Evolutionary conservation across 2,329 filamentous ascomycete species (phyloP).

Genomic region (Ophiostoma angusticollis): DNA sequence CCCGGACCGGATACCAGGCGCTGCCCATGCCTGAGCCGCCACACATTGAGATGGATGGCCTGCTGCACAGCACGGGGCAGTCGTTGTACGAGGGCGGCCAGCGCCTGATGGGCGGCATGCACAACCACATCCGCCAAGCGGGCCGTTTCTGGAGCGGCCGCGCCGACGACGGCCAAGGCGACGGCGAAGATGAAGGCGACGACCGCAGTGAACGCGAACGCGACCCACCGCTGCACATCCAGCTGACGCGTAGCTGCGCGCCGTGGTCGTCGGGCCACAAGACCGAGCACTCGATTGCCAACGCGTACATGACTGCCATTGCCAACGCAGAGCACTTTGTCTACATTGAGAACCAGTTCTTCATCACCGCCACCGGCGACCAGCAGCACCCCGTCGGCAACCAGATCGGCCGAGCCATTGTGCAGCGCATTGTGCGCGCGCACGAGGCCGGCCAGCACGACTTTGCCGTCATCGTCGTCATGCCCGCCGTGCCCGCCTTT

Average conservation of each 20-base stretch:
- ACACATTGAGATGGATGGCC: constrained; percentile 11
- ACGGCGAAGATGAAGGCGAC: constrained; percentile 15
- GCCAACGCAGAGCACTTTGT: constrained; percentile 56
- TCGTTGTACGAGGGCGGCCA: constrained; percentile 17
- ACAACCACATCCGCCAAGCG: constrained; percentile 26
- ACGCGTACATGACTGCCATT: constrained; percentile 68
- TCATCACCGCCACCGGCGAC: constrained; percentile 67
- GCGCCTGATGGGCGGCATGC: constrained; percentile 19
- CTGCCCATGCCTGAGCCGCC: constrained; percentile 26
- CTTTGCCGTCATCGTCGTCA: constrained; percentile 65
- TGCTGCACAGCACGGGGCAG: constrained; percentile 9
- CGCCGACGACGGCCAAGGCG: constrained; percentile 17
- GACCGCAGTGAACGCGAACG: constrained; percentile 9
- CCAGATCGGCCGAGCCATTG: constrained; percentile 65
- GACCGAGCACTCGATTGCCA: constrained; percentile 66
- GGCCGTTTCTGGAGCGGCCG: constrained; percentile 25
- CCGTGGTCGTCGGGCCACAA: constrained; percentile 40
- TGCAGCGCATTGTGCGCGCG: constrained; percentile 62
- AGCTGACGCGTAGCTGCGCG: constrained; percentile 37
- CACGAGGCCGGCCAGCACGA: constrained; percentile 48
- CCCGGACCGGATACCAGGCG: constrained; percentile 30
- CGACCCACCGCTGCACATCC: constrained; percentile 28
- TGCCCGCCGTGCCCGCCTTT: constrained; percentile 71
- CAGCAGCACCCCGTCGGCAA: constrained; percentile 62
- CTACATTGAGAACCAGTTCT: constrained; percentile 80